Evolutionary conservation across 1,139 yeast species (phyloP), one percentile per base, ranked within the genome.

Genomic region (Saccharomyces hybrid): DNA sequence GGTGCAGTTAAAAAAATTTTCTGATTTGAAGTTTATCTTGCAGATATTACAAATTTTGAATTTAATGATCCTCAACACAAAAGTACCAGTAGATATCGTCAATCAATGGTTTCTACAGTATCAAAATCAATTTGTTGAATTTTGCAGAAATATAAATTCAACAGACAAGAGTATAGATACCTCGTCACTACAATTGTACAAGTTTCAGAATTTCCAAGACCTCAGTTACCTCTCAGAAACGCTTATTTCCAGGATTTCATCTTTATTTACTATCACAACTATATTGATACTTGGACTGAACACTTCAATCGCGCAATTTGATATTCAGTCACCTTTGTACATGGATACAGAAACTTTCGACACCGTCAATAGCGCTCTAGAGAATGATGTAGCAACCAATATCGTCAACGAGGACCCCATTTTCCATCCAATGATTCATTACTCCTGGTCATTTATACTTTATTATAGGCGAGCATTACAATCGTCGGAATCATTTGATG

Each of bases 361-460:
- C 19, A 38, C n/a, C 7, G 25, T 38, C 44, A 16, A 38, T 19
- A 25, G 25, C 25, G 25, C 25, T 19, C 16, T 38, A 13, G 44
- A 38, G 19, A 19, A 11, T 38, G 44, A 38, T 14, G 11, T 38
- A 51, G 61, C 64, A 52, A 73, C 81, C 26, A 80, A 78, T 61
- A 65, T 63, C 4, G 57, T 61, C 2, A 60, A 77, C 19, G 60
- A 75, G 3, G 69, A 75, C 14, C 63, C 71, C 0, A 67, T 73
- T 9, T 59, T 71, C 1, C 80, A 81, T 56, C 70, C 88, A 0
- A 72, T 85, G 3, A 71, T 84, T 1, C 68, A 80, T 51, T 85
- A 86, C 62, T 79, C 83, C 32, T 89, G 96, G 96, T 80, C 88
- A 11, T 79, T 87, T 23, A 71, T 84, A 5, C 25, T 54, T 48